Percentiles rank a stretch among this genome's conserved stretches.
Evolutionary conservation across 2,329 filamentous ascomycete genomes (phyloP).

Genomic region (Ceratocystis huliohia): DNA sequence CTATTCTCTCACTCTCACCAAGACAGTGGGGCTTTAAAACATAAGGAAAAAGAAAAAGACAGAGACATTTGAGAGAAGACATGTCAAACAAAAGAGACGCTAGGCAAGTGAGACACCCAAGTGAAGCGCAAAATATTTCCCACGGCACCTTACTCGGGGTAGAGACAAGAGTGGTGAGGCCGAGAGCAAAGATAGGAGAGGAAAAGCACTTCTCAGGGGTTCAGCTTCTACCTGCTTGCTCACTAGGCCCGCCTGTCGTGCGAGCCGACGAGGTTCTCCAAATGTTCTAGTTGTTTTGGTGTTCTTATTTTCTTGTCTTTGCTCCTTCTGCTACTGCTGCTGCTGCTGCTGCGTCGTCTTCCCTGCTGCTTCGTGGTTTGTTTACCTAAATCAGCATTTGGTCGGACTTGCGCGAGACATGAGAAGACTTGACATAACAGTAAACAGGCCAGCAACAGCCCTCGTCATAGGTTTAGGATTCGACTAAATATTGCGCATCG

Average conservation of each 20-base stretch:
- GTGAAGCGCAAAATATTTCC: background rate
- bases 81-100: slow-evolving; percentile 2
- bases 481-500: too few relatives aligned
- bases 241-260: too few relatives aligned
- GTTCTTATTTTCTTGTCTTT: background rate
- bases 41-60: too few relatives aligned
- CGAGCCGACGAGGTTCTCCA: background rate
- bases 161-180: background rate
- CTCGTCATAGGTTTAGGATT: too few relatives aligned
- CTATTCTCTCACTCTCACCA: background rate
- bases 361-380: background rate
- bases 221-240: background rate
- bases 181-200: background rate
- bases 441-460: background rate
- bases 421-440: background rate
- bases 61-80: slow-evolving; percentile 9
- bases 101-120: background rate
- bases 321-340: background rate
- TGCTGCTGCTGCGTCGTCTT: background rate
- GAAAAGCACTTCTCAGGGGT: background rate
- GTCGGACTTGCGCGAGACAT: background rate
- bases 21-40: background rate
- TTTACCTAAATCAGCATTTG: background rate
- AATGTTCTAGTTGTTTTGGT: background rate
- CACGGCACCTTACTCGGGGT: background rate